Percentiles rank a stretch among this genome's conserved stretches.
phyloP scores from a whole-genome alignment of 768 basidiomycete species.

The Rhodotorula taiwanensis region DNA sequence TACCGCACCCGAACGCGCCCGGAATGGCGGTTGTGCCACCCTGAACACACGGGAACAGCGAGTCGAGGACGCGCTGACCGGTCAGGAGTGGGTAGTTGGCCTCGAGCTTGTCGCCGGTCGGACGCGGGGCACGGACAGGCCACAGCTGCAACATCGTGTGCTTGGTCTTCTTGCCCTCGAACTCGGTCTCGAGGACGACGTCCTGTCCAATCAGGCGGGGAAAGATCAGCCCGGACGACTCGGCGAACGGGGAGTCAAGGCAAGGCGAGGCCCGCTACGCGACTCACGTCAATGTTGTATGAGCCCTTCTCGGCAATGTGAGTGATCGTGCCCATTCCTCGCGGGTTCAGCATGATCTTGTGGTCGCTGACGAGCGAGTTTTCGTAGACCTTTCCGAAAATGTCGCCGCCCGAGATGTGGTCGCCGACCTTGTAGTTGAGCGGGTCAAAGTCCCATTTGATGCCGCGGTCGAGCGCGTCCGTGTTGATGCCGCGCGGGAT shows the following conservation, averaged over 20 bases:
- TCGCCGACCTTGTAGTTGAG: conserved; percentile 80
- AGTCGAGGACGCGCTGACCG: conserved; percentile 93
- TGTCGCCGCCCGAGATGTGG: conserved; percentile 93
- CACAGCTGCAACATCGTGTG: conserved; percentile 97
- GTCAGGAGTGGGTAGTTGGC: conserved; percentile 87
- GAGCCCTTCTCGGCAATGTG: conserved; percentile 88
- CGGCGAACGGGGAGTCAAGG: not conserved
- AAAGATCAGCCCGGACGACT: not conserved
- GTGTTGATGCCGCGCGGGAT: conserved; percentile 99
- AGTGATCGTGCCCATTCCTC: conserved; percentile 90
- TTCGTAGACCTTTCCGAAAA: conserved; percentile 91
- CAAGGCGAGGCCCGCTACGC: not conserved
- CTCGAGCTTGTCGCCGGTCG: conserved; percentile 88
- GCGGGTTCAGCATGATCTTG: conserved; percentile 92
- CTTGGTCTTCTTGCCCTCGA: conserved; percentile 85
- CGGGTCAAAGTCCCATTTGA: conserved; percentile 94
- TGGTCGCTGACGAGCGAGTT: conserved; percentile 94
- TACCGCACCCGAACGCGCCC: conserved; percentile 97
- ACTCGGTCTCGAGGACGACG: conserved; percentile 91
- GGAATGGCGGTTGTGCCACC: conserved; percentile 96
- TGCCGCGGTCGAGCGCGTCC: conserved; percentile 74
- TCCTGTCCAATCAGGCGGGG: conserved; percentile 59
- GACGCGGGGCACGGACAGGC: conserved; percentile 97
- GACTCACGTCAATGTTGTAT: conserved; percentile 76
- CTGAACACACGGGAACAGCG: conserved; percentile 95